phyloP scores from a whole-genome alignment of 2,329 filamentous ascomycete species.

The Colletotrichum chlorophyti region DNA sequence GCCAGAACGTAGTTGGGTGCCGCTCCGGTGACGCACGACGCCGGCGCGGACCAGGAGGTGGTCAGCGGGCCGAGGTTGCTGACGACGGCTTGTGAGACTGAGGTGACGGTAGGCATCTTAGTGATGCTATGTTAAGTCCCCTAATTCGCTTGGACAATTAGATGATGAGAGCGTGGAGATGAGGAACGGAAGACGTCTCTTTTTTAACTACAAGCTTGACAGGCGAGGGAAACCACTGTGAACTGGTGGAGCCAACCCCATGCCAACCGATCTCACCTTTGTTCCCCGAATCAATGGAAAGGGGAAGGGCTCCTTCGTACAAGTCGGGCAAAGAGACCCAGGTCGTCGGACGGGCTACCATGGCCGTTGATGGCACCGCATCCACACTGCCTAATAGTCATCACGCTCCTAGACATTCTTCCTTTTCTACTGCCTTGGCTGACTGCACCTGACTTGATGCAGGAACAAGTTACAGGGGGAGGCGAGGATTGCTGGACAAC shows the following conservation, averaged over 20 bases:
- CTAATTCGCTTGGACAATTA: too few relatives aligned
- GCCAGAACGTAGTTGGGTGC: too few relatives aligned
- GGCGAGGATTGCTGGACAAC: too few relatives aligned
- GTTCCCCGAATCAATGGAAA: background rate
- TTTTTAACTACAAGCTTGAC: background rate
- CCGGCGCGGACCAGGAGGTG: slow-evolving; percentile 36
- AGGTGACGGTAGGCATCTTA: slow-evolving; percentile 35
- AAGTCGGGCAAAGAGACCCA: slow-evolving; percentile 7
- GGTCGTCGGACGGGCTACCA: too few relatives aligned
- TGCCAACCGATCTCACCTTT: background rate
- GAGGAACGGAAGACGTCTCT: background rate
- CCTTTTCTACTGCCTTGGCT: too few relatives aligned
- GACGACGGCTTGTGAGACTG: slow-evolving; percentile 27
- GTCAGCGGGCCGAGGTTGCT: slow-evolving; percentile 40
- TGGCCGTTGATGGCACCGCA: too few relatives aligned
- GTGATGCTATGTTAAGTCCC: background rate
- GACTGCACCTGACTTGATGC: too few relatives aligned
- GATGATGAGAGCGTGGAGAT: background rate
- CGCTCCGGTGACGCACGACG: slow-evolving; percentile 33
- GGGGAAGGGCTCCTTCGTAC: too few relatives aligned
- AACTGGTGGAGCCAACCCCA: background rate
- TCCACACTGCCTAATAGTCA: too few relatives aligned
- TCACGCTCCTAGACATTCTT: too few relatives aligned
- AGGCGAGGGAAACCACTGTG: too few relatives aligned
- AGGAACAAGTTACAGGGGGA: too few relatives aligned